Evolutionary conservation across 169 alveolate species (phyloP), one percentile per base, ranked within the genome.

Genomic region (Eimeria sp.): DNA sequence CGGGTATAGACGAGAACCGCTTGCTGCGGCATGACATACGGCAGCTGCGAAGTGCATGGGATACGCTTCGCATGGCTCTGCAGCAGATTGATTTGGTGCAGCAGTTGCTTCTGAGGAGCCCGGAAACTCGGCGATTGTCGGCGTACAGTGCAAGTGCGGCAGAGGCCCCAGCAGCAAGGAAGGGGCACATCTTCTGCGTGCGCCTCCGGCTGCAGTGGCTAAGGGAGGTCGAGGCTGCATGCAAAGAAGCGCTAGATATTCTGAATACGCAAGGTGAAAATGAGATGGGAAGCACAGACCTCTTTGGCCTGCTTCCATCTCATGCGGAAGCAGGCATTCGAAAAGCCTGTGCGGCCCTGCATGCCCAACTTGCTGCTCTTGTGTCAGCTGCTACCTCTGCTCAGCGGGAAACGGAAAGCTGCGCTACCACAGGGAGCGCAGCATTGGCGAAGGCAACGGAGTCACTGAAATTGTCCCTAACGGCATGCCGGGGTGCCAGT

Each of bases 181-280:
- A 16, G 92, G 47, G 87, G n/a, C 78, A 22, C 16, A 3, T 3
- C 73, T 6, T 34, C 6, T 75, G 78, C 16, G 9, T 70, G 65
- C 94, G 94, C 45, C 83, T 87, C 70, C 82, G 94, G 45, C 20
- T 87, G 83, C 83, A 45, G 51, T 87, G 94, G 94, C 94, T 87
- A 34, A 70, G 57, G 5, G 70, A 43, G 40, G 67, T 65, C n/a
- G 49, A 54, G 47, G 43, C 94, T 87, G 67, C 94, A 2, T 87
- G 94, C 67, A 13, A 49, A 20, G 94, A 16, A 22, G n/a, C 83
- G 22, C 40, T 87, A 1, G 94, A 6, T 51, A 49, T 63, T 45
- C 49, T 87, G 83, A 63, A 45, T 43, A 11, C 51, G 16, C 54
- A 25, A 20, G 91, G 30, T 14, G 49, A 40, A 25, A 11, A 45